Base-by-base conservation (phyloP, 768 basidiomycete genomes). In the Termitomyces sp. region DNA sequence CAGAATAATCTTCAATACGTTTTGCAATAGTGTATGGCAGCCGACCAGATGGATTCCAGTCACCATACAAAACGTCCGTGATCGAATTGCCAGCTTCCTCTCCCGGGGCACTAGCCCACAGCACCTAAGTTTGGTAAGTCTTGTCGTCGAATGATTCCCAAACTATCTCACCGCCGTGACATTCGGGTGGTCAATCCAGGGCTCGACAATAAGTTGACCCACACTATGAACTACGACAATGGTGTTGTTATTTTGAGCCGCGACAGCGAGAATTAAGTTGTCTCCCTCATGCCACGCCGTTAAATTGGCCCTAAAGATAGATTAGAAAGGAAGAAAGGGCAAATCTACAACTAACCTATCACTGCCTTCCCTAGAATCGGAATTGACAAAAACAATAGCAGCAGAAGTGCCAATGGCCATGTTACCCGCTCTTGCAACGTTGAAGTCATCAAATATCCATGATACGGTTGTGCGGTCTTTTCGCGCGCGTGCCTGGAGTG, bases 361-460 rank as follows among this genome's bases (percentile, higher is more conserved):
- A 43, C 57, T 62, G 37, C 55, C 91, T 90, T 96, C 94, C n/a
- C 94, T 92, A 4, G 91, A 93, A 70, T 94, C 89, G 3, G 90
- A 81, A 62, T 86, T 86, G 65, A 94, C 79, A 72, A 94, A 94
- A 6, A 96, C 92, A 42, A 96, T 78, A 2, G 88, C 88, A 10
- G 86, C 86, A 20, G 86, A 85, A 59, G 81, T 80, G 31, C 69
- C 76, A 4, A 74, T 72, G 0, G 80, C 86, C 54, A 79, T 73
- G 45, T 75, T 79, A 2, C 74, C 80, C 8, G 86, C 87, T 0
- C 72, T 68, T 0, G 62, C 68, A 25, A 85, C 78, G 67, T 94
- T 77, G 68, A 82, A 93, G 71, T 94, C 85, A 60, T 92, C 73
- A 47, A 92, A 79, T 60, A 83, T 76, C 86, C 87, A 93, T 0